A percentile compares a stretch with the other conserved stretches of the same genome.
Conservation (phyloP, 306 rosid species). For the Potentilla sterilis region DNA sequence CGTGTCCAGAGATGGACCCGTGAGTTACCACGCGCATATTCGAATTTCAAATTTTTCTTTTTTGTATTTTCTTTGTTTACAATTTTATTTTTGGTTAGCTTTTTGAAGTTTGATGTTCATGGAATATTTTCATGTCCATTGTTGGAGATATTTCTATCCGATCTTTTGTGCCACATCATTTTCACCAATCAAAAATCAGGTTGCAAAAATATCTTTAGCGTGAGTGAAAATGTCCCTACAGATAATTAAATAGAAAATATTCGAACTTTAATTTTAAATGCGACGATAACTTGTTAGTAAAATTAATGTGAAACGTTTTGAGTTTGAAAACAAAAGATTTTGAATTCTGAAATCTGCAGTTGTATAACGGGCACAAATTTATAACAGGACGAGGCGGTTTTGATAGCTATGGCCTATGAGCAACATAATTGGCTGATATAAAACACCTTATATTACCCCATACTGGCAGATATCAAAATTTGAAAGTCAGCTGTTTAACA, state of each 20-base stretch:
- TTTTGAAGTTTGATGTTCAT: not conserved
- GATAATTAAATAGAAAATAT: not conserved
- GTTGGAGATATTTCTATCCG: not conserved
- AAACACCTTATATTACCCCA: not conserved
- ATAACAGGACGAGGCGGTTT: not conserved
- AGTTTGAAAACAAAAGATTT: too few relatives aligned
- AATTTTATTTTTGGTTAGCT: too few relatives aligned
- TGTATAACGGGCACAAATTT: not conserved
- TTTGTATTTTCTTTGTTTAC: not conserved
- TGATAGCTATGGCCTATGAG: not conserved
- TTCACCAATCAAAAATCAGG: not conserved
- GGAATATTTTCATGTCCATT: too few relatives aligned
- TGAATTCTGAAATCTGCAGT: not conserved
- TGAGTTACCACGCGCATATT: not conserved
- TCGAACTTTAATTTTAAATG: not conserved
- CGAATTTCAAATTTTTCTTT: not conserved
- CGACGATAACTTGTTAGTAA: not conserved
- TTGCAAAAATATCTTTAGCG: not conserved
- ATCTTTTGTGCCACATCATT: not conserved
- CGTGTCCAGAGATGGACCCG: constrained; percentile 3
- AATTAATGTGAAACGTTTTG: too few relatives aligned
- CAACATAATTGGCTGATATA: not conserved
- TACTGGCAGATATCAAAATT: not conserved
- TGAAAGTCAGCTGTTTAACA: not conserved
- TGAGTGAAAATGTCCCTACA: not conserved